A percentile compares a stretch with the other conserved stretches of the same genome.
phyloP scores from a whole-genome alignment of 208 protist species.

The Borovskyia barvae region DNA sequence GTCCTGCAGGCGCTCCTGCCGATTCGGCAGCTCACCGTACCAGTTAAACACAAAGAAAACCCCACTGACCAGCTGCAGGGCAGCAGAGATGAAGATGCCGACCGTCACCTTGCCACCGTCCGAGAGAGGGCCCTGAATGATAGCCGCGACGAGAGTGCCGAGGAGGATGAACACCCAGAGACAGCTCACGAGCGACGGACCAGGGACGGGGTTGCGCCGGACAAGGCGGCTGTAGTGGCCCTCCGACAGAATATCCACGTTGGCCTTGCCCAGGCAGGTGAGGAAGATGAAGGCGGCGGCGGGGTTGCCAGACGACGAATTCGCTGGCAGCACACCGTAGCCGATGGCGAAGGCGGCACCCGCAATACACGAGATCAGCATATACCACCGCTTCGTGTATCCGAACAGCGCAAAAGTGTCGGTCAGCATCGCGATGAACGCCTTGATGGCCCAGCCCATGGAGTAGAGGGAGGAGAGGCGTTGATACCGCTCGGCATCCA shows the following conservation, averaged over 20 bases:
- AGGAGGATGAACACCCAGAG: slow-evolving; percentile 40
- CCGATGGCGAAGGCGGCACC: slow-evolving; percentile 21
- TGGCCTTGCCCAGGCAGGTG: slow-evolving; percentile 28
- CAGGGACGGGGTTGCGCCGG: slow-evolving; percentile 16
- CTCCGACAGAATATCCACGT: slow-evolving; percentile 57
- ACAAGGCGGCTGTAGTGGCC: slow-evolving; percentile 52
- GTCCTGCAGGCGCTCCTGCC: slow-evolving; percentile 22
- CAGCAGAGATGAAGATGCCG: slow-evolving; percentile 33
- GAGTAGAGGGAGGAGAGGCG: slow-evolving; percentile 20
- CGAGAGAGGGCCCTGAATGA: slow-evolving; percentile 41
- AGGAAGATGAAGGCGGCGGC: slow-evolving; percentile 48
- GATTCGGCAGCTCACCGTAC: slow-evolving; percentile 44
- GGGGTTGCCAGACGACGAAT: slow-evolving; percentile 17
- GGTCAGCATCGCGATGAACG: slow-evolving; percentile 33
- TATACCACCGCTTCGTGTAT: slow-evolving; percentile 59
- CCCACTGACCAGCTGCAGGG: slow-evolving; percentile 24
- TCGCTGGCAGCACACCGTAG: slow-evolving; percentile 39
- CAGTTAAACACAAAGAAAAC: slow-evolving; percentile 52
- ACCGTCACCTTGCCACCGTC: slow-evolving; percentile 24
- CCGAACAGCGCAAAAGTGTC: slow-evolving; percentile 43
- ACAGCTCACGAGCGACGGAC: slow-evolving; percentile 37
- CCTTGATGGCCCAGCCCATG: slow-evolving; percentile 48
- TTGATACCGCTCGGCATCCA: slow-evolving; percentile 30
- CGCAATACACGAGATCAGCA: slow-evolving; percentile 25
- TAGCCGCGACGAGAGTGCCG: slow-evolving; percentile 28